Conservation (phyloP, 495 filamentous ascomycete species). For the Durotheca rogersii region DNA sequence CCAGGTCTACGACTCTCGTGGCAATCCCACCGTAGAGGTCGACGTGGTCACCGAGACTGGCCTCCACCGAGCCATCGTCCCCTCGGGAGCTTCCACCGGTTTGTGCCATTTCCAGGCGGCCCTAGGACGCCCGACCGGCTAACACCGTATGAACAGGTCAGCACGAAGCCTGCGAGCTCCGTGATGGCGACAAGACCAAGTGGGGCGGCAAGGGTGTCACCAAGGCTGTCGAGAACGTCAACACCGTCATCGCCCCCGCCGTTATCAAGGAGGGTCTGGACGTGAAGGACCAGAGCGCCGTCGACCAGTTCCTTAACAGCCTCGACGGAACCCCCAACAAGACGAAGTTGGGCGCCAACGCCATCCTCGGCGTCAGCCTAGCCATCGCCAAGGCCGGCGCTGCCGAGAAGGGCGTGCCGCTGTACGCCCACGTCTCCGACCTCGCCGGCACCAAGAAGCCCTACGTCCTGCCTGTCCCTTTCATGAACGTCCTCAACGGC, state of each 20-base stretch:
- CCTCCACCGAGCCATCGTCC: slow-evolving; percentile 97
- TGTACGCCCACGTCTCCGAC: slow-evolving; percentile 98
- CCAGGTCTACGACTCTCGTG: slow-evolving; percentile 98
- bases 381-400: slow-evolving; percentile 97
- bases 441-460: slow-evolving; percentile 99
- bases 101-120: slow-evolving; percentile 37
- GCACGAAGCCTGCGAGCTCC: slow-evolving; percentile 97
- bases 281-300: slow-evolving; percentile 92
- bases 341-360: slow-evolving; percentile 96
- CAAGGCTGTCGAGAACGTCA: slow-evolving; percentile 96
- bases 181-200: slow-evolving; percentile 95
- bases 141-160: slow-evolving; percentile 60
- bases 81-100: slow-evolving; percentile 97
- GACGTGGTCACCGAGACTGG: slow-evolving; percentile 96
- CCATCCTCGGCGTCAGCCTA: slow-evolving; percentile 94
- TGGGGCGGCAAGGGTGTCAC: slow-evolving; percentile 97
- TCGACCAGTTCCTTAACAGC: slow-evolving; percentile 93
- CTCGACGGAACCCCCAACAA: slow-evolving; percentile 98
- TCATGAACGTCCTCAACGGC: slow-evolving; percentile 99
- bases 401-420: slow-evolving; percentile 95
- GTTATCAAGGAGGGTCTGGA: slow-evolving; percentile 91
- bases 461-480: slow-evolving; percentile 97
- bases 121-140: slow-evolving; percentile 19
- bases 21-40: slow-evolving; percentile 91
- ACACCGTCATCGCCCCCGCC: slow-evolving; percentile 85